Evolutionary conservation across 1,139 yeast species (phyloP), one percentile per base, ranked within the genome.

Genomic region (Diutina ranongensis): DNA sequence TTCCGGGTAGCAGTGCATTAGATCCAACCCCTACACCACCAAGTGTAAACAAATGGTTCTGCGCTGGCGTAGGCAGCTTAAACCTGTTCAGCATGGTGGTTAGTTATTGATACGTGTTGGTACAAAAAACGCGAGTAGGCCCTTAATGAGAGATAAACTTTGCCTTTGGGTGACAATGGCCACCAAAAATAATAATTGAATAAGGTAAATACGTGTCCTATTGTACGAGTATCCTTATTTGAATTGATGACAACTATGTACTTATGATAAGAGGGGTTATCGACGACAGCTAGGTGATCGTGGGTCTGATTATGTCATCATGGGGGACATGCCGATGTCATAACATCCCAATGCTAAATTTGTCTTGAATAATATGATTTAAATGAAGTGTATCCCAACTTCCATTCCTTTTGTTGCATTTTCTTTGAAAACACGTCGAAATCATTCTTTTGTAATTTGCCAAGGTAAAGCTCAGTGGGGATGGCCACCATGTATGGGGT

Each of bases 401-500:
- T 69, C 94, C 94, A 85, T 53, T 83, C 88, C 49, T 73, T 69
- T 48, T 68, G 71, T 46, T 67, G 68, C 48, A 80, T 61, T 42
- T 65, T 71, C 15, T 71, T 68, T 51, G 67, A 62, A 46, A 75
- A 63, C 3, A 84, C 54, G 57, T 85, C 85, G 56, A 85, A 85
- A 57, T 83, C 84, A 52, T 63, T 57, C 50, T 68, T 70, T 55
- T 86, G 84, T 47, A 85, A 67, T 49, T 70, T 69, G 49, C 72
- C 72, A 53, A 85, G 65, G 55, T 78, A 86, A 45, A 83, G 68
- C 13, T 72, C 62, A 0, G 85, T 72, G 0, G 95, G 94, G 3
- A 83, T 66, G 0, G 80, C 74, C 12, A 72, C 66, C 84, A 85
- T 75, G 48, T 72, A 72, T 1, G 94, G 92, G 2, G 82, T 71